Percentiles rank a stretch among this genome's conserved stretches.
Evolutionary conservation across 225 moss, liverwort and hornwort species (phyloP).

Genomic region (Antitrichia curtipendula): DNA sequence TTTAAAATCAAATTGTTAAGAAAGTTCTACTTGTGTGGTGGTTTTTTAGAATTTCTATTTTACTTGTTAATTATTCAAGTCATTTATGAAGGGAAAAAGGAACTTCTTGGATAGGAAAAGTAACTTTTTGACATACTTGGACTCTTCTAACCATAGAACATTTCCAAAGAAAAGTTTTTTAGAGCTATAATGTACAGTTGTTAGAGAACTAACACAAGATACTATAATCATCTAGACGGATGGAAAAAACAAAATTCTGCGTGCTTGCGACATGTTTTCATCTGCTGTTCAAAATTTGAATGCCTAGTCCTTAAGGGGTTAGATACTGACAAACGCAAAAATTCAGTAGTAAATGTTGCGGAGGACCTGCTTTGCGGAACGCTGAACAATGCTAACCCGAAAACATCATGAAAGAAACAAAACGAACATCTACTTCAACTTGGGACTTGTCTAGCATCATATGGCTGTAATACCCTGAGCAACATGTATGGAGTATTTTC

Average conservation of each 20-base stretch:
- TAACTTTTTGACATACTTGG: neutral
- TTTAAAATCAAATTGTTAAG: too few species aligned
- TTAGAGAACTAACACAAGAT: neutral
- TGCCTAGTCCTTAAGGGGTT: neutral
- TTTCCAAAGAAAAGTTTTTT: neutral
- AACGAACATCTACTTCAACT: neutral
- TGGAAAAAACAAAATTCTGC: neutral
- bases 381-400: neutral
- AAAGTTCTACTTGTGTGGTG: neutral
- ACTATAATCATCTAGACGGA: neutral
- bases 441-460: neutral
- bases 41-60: neutral
- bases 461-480: neutral
- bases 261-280: neutral
- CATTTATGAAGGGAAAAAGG: neutral
- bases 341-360: neutral
- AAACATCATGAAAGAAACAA: neutral
- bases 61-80: neutral
- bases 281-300: neutral
- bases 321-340: neutral
- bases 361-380: neutral
- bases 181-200: neutral
- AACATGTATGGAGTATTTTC: neutral
- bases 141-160: neutral
- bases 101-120: neutral